Conservation (phyloP, 1,284 basidiomycete genomes). For the Ceratorhiza oryzae-sativae region DNA sequence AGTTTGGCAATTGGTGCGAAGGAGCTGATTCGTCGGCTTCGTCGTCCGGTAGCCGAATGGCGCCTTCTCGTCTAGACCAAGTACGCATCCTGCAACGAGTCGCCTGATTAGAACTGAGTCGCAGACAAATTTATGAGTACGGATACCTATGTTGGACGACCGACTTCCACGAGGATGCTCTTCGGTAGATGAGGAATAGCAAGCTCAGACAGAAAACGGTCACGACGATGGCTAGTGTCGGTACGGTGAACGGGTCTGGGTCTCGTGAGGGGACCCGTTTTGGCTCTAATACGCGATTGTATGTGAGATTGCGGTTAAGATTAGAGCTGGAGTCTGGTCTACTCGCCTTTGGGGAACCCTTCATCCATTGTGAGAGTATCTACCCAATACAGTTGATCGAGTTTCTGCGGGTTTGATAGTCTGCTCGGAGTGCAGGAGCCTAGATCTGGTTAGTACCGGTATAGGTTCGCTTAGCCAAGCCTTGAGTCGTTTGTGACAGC, state of each 20-base stretch:
- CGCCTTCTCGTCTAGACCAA: slow-evolving; percentile 25
- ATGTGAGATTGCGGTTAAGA: not conserved
- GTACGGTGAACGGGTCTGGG: not conserved
- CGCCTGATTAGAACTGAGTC: not conserved
- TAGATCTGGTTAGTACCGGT: too few species aligned
- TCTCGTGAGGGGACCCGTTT: slow-evolving; percentile 28
- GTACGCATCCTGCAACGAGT: slow-evolving; percentile 14
- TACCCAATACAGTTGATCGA: not conserved
- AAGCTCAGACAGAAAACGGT: slow-evolving; percentile 27
- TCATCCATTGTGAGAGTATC: not conserved
- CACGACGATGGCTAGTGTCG: slow-evolving; percentile 11
- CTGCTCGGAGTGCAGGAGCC: too few species aligned
- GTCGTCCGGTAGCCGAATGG: slow-evolving; percentile 30
- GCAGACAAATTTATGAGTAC: not conserved
- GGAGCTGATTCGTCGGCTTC: not conserved
- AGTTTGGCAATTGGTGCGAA: not conserved
- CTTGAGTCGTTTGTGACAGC: too few species aligned
- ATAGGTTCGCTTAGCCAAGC: too few species aligned
- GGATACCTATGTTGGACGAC: slow-evolving; percentile 33
- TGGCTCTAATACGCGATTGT: slow-evolving; percentile 1
- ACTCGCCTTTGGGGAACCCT: slow-evolving; percentile 22
- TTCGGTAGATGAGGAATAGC: slow-evolving; percentile 32
- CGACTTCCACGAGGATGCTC: slow-evolving; percentile 31
- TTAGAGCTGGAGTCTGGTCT: too few species aligned
- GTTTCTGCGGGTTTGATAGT: not conserved